Base-by-base conservation (phyloP, 164 flowering plant species). In the Pachysandra terminalis region DNA sequence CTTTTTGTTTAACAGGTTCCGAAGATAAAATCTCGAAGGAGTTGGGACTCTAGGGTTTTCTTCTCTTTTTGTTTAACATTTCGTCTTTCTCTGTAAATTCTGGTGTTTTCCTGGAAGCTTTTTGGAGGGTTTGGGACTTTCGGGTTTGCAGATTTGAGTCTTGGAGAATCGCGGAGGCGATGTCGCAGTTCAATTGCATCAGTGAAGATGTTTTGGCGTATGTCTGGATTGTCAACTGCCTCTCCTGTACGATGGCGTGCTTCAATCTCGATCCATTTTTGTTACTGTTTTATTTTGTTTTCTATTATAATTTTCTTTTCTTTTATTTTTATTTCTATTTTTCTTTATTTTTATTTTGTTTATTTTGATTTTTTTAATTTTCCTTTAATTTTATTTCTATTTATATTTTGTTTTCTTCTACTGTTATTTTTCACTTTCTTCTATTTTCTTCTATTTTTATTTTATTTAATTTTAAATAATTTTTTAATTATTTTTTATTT, bases 151-250 rank as follows among this genome's bases (percentile, higher is more conserved):
- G 75, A 71, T 75, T 75, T 71, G 78, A 64, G 60, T 40, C 56
- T 67, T 26, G 9, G 59, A 57, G 63, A 62, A 19, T 67, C 9
- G 15, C 53, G 19, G n/a, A 63, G 65, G 67, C 58, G 66, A 24
- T 60, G 67, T 67, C 19, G 53, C 58, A 21, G 63, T 62, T 70
- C 62, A 32, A 63, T 63, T 73, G 40, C 59, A 64, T 21, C 56
- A 16, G 54, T 82, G 75, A 84, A 68, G 65, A 91, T 91, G 96
- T 88, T 91, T 79, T 91, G 97, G 98, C 93, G 93, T 58, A 90
- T 92, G 95, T 78, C 96, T 0, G 98, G 95, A 56, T 81, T 92
- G 83, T 88, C 98, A 78, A 80, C 96, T 66, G 87, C 95, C 61
- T 92, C 98, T 71, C 98, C 95, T 63, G 98, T 92, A 32, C 78